Base-by-base conservation (phyloP, 441 rosid genomes). In the Erodium trifolium region DNA sequence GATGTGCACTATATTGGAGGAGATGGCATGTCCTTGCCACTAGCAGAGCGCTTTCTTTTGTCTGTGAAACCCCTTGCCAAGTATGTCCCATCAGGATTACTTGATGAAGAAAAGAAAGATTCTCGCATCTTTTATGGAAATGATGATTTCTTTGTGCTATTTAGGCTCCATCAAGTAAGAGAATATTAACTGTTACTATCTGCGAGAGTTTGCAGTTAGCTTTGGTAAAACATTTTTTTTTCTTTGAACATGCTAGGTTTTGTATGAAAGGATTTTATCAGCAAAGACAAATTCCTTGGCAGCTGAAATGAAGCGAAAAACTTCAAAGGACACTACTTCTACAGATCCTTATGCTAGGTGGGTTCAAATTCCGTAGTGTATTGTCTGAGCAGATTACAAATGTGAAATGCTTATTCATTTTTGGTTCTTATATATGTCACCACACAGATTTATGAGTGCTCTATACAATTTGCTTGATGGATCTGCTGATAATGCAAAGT, bases 161-260 rank as follows among this genome's bases (percentile, higher is more conserved):
- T 92, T 67, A 85, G 98, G 84, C 99, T 95, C 85, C 99, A 95
- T 78, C 99, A 88, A 76, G 99, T 92, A 84, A 82, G 78, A 72
- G 45, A 55, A 55, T 9, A 18, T 18, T 2, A n/a, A 2, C 19
- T 6, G 16, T 90, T 59, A 89, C 88, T 74, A 88, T 95, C 64
- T 94, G 87, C 6, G 95, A 90, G 68, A 96, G 92, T 78, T 71
- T 37, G 65, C 41, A 49, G 0, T 66, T 63, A 5, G 19, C 5
- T 55, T 2, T 39, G 67, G 37, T 65, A 65, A 27, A 90, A 5
- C 45, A 68, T 13, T 47, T 55, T 14, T 14, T 39, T 60, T 19
- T 65, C 66, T 19, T 53, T 71, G 72, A 45, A 57, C 67, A 67
- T 74, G 71, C 84, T 89, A 95, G 99, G 84, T 87, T 37, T 70